Conservation (phyloP, 2,329 filamentous ascomycete species). For the Blastomyces percursus region DNA sequence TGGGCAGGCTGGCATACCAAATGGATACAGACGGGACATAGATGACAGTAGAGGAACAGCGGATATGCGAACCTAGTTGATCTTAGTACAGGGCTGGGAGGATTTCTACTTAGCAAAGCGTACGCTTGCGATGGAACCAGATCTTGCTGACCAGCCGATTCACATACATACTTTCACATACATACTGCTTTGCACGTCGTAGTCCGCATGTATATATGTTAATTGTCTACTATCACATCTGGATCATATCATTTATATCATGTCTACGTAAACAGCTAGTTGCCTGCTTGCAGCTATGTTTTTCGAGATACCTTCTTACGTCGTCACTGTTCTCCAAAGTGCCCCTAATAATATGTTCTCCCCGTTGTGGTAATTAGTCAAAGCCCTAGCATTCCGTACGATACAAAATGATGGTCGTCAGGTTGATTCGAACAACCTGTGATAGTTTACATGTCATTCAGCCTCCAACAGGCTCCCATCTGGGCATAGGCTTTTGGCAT, state of each 20-base stretch:
- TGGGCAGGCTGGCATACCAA: too few relatives aligned
- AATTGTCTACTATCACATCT: not conserved
- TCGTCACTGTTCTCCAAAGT: not conserved
- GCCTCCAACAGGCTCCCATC: too few relatives aligned
- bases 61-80: not conserved
- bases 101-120: not conserved
- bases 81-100: not conserved
- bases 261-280: not conserved
- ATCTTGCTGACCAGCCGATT: not conserved
- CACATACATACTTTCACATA: not conserved
- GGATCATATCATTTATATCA: not conserved
- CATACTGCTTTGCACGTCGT: not conserved
- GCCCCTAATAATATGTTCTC: not conserved
- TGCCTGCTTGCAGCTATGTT: not conserved
- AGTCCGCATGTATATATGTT: not conserved
- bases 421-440: too few relatives aligned
- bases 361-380: not conserved
- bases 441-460: too few relatives aligned
- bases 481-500: too few relatives aligned
- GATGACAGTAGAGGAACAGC: not conserved
- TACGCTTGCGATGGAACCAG: not conserved
- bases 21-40: not conserved
- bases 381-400: not conserved
- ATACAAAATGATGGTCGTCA: too few relatives aligned
- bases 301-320: not conserved